Base-by-base conservation (phyloP, 139 green algal genomes). In the Spirogloea muscicola region DNA sequence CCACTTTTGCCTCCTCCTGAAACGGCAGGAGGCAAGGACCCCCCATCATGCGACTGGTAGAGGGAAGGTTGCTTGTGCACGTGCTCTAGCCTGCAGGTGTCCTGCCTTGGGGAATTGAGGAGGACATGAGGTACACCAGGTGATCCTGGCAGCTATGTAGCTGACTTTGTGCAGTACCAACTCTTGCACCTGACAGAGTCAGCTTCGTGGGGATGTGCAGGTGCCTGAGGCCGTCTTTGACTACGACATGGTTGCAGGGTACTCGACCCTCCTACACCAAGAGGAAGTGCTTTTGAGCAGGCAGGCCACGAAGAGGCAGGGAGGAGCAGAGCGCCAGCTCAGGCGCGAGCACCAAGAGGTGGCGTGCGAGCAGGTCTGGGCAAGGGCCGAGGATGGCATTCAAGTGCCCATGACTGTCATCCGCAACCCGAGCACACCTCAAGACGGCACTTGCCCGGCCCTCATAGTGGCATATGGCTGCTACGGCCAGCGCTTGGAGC, bases 391-490 rank as follows among this genome's bases (percentile, higher is more conserved):
- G 0, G 42, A 75, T 10, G 59, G 72, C 38, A 21, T 51, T 10
- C 21, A 6, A 49, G 27, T 82, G 3, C 75, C 75, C 16, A 37
- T 82, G 21, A 82, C 75, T 27, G 9, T 82, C 33, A 44, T 72
- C 21, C 65, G 55, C 37, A 34, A 27, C 33, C 6, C 1, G n/a
- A 21, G n/a, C 39, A 43, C 42, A 42, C 25, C 13, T 0, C 3
- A 44, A 9, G 61, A 81, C 42, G 71, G 69, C 13, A 1, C 5
- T 21, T 46, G 43, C 10, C 68, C 76, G 13, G 58, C 74, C 21
- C 57, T 83, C 34, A 42, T 83, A 13, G 31, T 46, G 9, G 76
- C 34, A 13, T 83, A 83, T 33, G 76, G 75, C 2, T 67, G 68
- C 18, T 82, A 82, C 48, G 75, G 75, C 18, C 31, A 73, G 34